Evolutionary conservation across 2,329 filamentous ascomycete genomes (phyloP).

Genomic region (Phialemoniopsis sp.): DNA sequence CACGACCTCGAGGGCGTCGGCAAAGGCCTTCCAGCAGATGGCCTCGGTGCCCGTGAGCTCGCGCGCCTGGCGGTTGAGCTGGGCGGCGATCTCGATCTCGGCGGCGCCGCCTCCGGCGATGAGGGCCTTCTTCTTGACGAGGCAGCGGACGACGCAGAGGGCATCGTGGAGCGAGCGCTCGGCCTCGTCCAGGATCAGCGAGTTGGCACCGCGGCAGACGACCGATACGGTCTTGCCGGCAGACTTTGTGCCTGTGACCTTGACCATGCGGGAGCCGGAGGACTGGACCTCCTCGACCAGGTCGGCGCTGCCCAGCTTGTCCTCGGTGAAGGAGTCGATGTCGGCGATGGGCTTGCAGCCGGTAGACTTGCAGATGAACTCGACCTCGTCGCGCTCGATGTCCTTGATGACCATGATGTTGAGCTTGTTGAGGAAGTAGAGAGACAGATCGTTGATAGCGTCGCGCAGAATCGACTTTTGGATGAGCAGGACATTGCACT

Average conservation of each 20-base stretch:
- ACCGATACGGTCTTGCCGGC: conserved; percentile 88
- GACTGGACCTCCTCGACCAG: conserved; percentile 88
- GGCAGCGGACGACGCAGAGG: conserved; percentile 91
- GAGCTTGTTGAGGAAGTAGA: conserved; percentile 96
- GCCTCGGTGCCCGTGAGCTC: conserved; percentile 86
- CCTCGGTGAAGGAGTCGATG: conserved; percentile 96
- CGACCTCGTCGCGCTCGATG: conserved; percentile 96
- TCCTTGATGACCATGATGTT: conserved; percentile 96
- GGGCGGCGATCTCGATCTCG: conserved; percentile 91
- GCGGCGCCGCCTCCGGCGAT: conserved; percentile 95
- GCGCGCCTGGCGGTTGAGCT: conserved; percentile 77
- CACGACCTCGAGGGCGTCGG: conserved; percentile 94
- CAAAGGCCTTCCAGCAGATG: conserved; percentile 99
- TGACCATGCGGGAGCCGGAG: conserved; percentile 87
- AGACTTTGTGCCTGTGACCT: conserved; percentile 86
- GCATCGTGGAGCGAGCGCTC: conserved; percentile 96
- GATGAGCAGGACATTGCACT: conserved; percentile 97
- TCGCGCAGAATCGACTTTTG: conserved; percentile 98
- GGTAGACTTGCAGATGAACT: conserved; percentile 98
- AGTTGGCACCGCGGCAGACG: conserved; percentile 91
- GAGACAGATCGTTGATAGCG: conserved; percentile 93
- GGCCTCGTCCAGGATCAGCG: conserved; percentile 90
- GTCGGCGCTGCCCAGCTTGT: conserved; percentile 93
- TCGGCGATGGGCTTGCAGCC: conserved; percentile 99
- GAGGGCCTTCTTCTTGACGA: conserved; percentile 99